A percentile compares a stretch with the other conserved stretches of the same genome.
phyloP scores from a whole-genome alignment of 768 basidiomycete genomes.

The Strobilomyces dryophilus region DNA sequence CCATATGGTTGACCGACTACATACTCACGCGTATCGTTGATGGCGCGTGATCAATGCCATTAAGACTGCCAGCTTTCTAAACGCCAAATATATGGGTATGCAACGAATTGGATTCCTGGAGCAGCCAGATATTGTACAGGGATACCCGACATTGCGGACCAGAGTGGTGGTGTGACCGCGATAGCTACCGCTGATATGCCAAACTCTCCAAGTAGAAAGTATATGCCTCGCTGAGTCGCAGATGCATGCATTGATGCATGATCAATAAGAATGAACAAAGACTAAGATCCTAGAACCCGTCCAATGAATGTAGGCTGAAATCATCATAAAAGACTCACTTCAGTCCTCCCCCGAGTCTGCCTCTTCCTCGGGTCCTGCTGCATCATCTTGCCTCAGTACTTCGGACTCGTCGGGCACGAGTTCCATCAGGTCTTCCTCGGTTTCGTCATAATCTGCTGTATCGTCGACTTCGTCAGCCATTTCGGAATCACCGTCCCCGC shows the following conservation, averaged over 20 bases:
- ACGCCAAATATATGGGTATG: background rate
- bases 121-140: background rate
- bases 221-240: background rate
- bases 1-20: too few species aligned
- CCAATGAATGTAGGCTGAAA: background rate
- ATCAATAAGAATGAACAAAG: background rate
- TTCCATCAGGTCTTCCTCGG: conserved; percentile 40
- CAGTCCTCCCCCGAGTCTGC: conserved; percentile 10
- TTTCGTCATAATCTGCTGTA: conserved; percentile 29
- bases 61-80: background rate
- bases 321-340: background rate
- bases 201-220: too few species aligned
- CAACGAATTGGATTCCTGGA: background rate
- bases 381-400: conserved; percentile 39
- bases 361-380: conserved; percentile 35
- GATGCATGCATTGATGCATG: background rate
- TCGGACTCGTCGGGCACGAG: conserved; percentile 42
- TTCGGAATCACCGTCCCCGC: conserved; percentile 23
- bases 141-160: background rate
- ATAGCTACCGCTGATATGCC: too few species aligned
- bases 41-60: background rate
- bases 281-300: background rate
- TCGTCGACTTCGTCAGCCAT: conserved; percentile 26
- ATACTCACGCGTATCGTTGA: too few species aligned
- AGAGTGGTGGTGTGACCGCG: background rate